phyloP scores from a whole-genome alignment of 805 yeast species.

The Kodamaea kakaduensis region DNA sequence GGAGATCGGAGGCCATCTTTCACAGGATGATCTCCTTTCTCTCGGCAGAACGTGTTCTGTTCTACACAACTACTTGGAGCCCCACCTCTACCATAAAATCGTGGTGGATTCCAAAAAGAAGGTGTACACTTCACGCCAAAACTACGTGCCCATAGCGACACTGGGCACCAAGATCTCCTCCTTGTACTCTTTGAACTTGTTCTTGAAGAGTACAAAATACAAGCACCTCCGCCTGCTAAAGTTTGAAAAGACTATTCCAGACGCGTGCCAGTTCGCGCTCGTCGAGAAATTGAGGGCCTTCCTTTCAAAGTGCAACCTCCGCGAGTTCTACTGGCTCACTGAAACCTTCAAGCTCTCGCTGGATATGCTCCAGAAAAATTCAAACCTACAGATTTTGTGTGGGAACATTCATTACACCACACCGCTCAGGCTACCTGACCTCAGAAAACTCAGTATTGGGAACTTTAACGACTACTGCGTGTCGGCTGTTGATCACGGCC shows the following conservation, averaged over 20 bases:
- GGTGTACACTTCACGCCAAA: conserved; percentile 5
- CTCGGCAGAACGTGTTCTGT: conserved; percentile 9
- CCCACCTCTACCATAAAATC: conserved; percentile 9
- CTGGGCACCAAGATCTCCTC: conserved; percentile 9
- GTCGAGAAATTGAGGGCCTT: conserved; percentile 6
- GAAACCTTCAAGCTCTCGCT: conserved; percentile 6
- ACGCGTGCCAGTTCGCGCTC: conserved; percentile 9
- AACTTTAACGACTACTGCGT: conserved; percentile 5
- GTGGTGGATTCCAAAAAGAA: conserved; percentile 12
- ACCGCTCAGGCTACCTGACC: background rate
- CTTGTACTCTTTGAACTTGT: conserved; percentile 12
- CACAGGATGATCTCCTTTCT: conserved; percentile 12
- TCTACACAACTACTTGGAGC: conserved; percentile 6
- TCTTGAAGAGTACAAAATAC: conserved; percentile 9
- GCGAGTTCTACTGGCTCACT: conserved; percentile 7
- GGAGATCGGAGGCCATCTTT: conserved; percentile 9
- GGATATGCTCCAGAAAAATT: conserved; percentile 2
- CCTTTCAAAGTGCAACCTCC: conserved; percentile 8
- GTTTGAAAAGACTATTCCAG: conserved; percentile 10
- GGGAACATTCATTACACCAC: conserved; percentile 4
- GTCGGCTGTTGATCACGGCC: background rate
- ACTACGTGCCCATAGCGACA: conserved; percentile 3
- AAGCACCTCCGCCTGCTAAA: conserved; percentile 6
- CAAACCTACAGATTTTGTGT: conserved; percentile 1
- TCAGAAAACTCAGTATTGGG: conserved; percentile 2